Evolutionary conservation across 352 stramenopile species (phyloP).

Genomic region (Phytophthora nicotianae): DNA sequence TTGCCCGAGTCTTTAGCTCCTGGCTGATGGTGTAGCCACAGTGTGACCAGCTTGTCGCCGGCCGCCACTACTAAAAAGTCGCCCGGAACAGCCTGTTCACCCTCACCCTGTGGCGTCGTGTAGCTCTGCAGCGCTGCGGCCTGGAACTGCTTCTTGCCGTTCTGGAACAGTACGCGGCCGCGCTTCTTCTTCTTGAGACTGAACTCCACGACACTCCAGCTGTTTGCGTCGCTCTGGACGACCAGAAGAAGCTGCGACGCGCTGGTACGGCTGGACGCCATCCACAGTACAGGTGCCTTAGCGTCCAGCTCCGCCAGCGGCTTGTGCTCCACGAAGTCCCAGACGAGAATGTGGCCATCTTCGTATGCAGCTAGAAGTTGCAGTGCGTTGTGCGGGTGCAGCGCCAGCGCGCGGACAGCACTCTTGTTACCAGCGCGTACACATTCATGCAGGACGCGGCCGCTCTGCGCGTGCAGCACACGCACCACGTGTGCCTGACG

Average conservation of each 20-base stretch:
- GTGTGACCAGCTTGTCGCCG: slow-evolving; percentile 41
- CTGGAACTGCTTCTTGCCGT: slow-evolving; percentile 53
- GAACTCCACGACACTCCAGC: slow-evolving; percentile 71
- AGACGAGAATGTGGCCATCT: slow-evolving; percentile 69
- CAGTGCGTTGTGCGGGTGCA: slow-evolving; percentile 74
- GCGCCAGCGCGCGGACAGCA: slow-evolving; percentile 53
- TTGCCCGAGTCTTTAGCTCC: slow-evolving; percentile 28
- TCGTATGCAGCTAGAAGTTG: slow-evolving; percentile 74
- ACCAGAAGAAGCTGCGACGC: slow-evolving; percentile 73
- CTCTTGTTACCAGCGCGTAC: slow-evolving; percentile 35
- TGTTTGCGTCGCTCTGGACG: slow-evolving; percentile 25
- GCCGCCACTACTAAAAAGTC: slow-evolving; percentile 62
- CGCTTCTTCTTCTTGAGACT: slow-evolving; percentile 73
- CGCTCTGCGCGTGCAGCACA: slow-evolving; percentile 74
- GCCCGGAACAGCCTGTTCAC: slow-evolving; percentile 24
- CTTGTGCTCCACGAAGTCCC: slow-evolving; percentile 82
- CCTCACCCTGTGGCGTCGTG: slow-evolving; percentile 3
- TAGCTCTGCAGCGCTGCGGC: slow-evolving; percentile 67
- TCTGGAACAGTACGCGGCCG: slow-evolving; percentile 51
- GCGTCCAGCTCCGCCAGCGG: slow-evolving; percentile 57
- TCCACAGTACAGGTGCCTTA: slow-evolving; percentile 65
- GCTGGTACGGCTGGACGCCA: slow-evolving; percentile 58
- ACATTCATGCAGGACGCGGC: slow-evolving; percentile 78
- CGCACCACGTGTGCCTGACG: slow-evolving; percentile 74
- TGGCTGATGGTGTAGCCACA: slow-evolving; percentile 39